Conservation (phyloP, 2,329 filamentous ascomycete genomes). For the Tolypocladium paradoxum region DNA sequence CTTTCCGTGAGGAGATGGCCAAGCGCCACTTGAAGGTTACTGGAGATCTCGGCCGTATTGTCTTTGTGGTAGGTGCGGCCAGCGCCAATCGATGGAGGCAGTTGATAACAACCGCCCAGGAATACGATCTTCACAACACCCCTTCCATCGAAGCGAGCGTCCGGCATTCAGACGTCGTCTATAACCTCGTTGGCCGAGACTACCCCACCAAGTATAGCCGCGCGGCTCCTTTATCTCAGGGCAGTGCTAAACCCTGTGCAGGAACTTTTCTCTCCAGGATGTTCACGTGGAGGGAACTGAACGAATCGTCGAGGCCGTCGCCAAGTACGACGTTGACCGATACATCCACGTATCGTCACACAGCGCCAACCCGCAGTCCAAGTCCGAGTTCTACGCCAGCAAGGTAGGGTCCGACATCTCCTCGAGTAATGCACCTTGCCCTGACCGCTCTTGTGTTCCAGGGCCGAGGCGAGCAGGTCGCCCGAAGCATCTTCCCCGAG, state of each 20-base stretch:
- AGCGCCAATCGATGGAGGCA: not conserved
- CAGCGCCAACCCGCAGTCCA: slow-evolving; percentile 71
- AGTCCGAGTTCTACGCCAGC: slow-evolving; percentile 82
- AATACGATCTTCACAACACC: slow-evolving; percentile 92
- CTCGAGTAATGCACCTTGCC: not conserved
- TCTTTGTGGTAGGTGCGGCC: slow-evolving; percentile 58
- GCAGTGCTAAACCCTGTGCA: slow-evolving; percentile 26
- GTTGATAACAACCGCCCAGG: slow-evolving; percentile 37
- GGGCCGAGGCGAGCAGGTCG: slow-evolving; percentile 73
- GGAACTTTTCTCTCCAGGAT: slow-evolving; percentile 88
- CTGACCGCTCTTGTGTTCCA: slow-evolving; percentile 16
- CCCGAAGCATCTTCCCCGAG: slow-evolving; percentile 84
- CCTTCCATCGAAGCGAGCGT: slow-evolving; percentile 94
- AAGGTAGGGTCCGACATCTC: slow-evolving; percentile 45
- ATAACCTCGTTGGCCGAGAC: slow-evolving; percentile 88
- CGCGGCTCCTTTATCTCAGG: not conserved
- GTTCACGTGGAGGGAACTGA: slow-evolving; percentile 88
- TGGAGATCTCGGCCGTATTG: slow-evolving; percentile 84
- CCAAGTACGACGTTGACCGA: slow-evolving; percentile 95
- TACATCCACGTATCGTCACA: slow-evolving; percentile 96
- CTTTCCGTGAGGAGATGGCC: slow-evolving; percentile 93
- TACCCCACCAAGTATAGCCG: slow-evolving; percentile 84
- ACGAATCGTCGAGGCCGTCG: slow-evolving; percentile 85
- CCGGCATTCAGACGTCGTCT: slow-evolving; percentile 92
- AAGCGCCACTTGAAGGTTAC: slow-evolving; percentile 94